Conservation (phyloP, 208 protist species). For the Trypanosoma congolense region DNA sequence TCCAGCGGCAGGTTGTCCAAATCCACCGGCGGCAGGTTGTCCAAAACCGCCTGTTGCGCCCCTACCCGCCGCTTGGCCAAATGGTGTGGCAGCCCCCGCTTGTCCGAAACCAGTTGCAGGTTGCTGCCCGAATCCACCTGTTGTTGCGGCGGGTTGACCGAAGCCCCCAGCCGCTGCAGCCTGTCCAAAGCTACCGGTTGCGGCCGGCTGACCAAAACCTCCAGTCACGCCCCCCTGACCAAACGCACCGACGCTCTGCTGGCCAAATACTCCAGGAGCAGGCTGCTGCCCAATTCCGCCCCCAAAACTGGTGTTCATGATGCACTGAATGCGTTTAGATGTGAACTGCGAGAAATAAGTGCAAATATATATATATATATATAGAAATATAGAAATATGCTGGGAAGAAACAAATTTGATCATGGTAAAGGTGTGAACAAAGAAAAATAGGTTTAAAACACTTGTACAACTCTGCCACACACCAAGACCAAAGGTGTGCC, state of each 20-base stretch:
- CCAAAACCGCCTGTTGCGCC: constrained; percentile 50
- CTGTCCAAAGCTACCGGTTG: constrained; percentile 2
- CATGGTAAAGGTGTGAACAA: too few species aligned
- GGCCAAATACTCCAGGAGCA: constrained; percentile 14
- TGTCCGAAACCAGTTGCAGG: constrained; percentile 32
- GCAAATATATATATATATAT: too few species aligned
- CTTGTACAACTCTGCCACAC: too few species aligned
- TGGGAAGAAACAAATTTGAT: too few species aligned
- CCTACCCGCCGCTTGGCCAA: constrained; percentile 22
- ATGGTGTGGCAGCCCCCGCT: constrained; percentile 15
- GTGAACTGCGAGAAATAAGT: too few species aligned
- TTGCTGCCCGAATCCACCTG: constrained; percentile 17
- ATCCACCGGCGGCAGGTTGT: constrained; percentile 17
- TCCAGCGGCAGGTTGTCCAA: not conserved
- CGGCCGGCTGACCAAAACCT: constrained; percentile 8
- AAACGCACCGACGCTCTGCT: constrained; percentile 21
- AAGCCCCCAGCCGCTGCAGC: not conserved
- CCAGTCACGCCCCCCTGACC: constrained; percentile 14
- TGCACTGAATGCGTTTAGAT: constrained; percentile 3
- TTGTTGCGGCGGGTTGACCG: not conserved
- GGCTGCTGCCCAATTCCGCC: constrained; percentile 26
- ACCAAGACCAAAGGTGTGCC: too few species aligned
- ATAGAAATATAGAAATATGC: too few species aligned
- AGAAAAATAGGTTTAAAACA: too few species aligned
- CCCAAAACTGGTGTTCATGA: not conserved